A percentile compares a stretch with the other conserved stretches of the same genome.
Evolutionary conservation across 257 asterid species (phyloP).

Genomic region (Rehmannia glutinosa): DNA sequence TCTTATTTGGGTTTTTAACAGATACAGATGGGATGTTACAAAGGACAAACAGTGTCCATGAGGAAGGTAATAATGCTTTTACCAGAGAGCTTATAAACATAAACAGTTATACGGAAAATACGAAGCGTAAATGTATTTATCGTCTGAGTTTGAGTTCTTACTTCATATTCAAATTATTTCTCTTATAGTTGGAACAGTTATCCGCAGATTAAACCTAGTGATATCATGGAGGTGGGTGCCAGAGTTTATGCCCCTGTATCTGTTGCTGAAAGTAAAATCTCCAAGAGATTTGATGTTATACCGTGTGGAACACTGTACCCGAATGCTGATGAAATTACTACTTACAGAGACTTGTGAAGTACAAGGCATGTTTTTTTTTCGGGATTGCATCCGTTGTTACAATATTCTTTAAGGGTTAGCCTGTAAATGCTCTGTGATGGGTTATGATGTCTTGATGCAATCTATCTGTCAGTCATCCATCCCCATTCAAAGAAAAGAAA

Average conservation of each 20-base stretch:
- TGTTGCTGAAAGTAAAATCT: conserved; percentile 63
- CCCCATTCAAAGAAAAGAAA: too few relatives aligned
- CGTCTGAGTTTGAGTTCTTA: background rate
- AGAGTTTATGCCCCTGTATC: conserved; percentile 69
- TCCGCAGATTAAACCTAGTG: conserved; percentile 64
- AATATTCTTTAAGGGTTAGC: too few relatives aligned
- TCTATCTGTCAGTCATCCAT: too few relatives aligned
- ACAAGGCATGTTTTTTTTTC: conserved; percentile 50
- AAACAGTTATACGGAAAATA: background rate
- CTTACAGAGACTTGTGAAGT: conserved; percentile 73
- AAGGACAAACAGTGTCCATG: conserved; percentile 31
- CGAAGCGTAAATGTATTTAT: background rate
- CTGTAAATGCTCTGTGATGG: too few relatives aligned
- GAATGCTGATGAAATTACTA: conserved; percentile 94
- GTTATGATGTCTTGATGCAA: too few relatives aligned
- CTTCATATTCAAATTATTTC: background rate
- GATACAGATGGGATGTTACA: conserved; percentile 44
- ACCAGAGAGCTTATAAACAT: background rate
- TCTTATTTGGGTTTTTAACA: conserved; percentile 14
- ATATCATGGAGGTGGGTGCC: conserved; percentile 62
- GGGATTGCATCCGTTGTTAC: background rate
- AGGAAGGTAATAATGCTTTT: conserved; percentile 50
- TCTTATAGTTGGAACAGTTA: conserved; percentile 10
- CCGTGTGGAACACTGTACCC: conserved; percentile 84
- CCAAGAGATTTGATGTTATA: conserved; percentile 81